Evolutionary conservation across 2,329 filamentous ascomycete species (phyloP), one percentile per base, ranked within the genome.

Genomic region (Penicillium brevicompactum): DNA sequence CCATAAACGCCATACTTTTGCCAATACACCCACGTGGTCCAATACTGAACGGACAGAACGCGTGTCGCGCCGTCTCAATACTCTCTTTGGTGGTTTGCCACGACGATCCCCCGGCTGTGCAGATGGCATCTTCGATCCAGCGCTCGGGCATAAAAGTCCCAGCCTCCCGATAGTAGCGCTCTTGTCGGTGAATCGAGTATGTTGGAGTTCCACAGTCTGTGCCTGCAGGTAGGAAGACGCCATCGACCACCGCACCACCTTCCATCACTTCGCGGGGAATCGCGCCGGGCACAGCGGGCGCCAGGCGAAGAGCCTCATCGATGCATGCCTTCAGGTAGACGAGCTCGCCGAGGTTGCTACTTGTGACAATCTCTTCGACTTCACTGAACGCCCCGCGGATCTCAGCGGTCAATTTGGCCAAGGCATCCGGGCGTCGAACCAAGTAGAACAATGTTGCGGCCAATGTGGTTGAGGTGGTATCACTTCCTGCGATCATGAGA

Each of bases 401-500:
- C 53, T 77, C 75, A 5, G 69, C 55, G 37, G 64, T 66, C 38
- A 78, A 50, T 32, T 62, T 68, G 3, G 65, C 61, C 60, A 75
- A 61, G 11, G 64, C 67, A 4, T 49, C 52, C 7, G 69, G 68
- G 18, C 68, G 69, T 22, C 72, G 73, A 22, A 74, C 67, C 4
- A 78, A 70, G 51, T 77, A 74, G 67, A 76, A 76, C 14, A 76
- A 59, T 4, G 70, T 70, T 4, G 71, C 73, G 76, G 71, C 68
- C 16, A 80, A 63, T 6, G 86, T 85, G 1, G 86, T 90, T 0
- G 86, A 88, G 1, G 87, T 90, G 0, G 88, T 90, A 67, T 90
- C 87, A 27, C 86, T 87, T 31, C 87, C 87, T 9, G 86, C 87
- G 59, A 88, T 87, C 75, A 89, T 88, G 76, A 90, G 80, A 16